A percentile compares a stretch with the other conserved stretches of the same genome.
These are phyloP conservation scores for Martiniozyma asiatica DNA, from an alignment of 1,139 yeast genomes.

Conservation along the genomic window DNA sequence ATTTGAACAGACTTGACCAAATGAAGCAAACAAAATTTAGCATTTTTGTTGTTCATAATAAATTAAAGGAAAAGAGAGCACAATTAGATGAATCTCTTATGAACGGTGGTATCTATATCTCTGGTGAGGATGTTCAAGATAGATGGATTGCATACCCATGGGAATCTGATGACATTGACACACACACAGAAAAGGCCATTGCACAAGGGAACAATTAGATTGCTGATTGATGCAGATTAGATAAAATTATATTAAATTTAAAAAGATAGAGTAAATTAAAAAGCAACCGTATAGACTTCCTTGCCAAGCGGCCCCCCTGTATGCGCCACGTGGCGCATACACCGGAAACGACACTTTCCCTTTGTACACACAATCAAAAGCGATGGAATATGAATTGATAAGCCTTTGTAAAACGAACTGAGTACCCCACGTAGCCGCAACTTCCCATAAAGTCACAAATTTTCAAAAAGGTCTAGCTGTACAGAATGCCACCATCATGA, in stretches of 20 bases:
- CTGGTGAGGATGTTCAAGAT: slow-evolving; percentile 43
- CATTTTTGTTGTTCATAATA: slow-evolving; percentile 48
- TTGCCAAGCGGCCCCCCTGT: too few species aligned
- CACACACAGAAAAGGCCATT: slow-evolving; percentile 29
- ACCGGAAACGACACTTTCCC: too few species aligned
- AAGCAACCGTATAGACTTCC: too few species aligned
- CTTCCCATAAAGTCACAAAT: too few species aligned
- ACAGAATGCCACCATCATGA: slow-evolving; percentile 22
- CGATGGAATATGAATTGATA: too few species aligned
- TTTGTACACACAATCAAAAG: too few species aligned
- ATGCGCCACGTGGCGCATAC: too few species aligned
- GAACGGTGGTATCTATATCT: slow-evolving; percentile 36
- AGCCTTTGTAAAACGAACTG: too few species aligned
- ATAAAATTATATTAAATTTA: slow-evolving; percentile 1
- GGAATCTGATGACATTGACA: slow-evolving; percentile 43
- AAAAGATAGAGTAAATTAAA: too few species aligned
- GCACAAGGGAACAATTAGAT: slow-evolving; percentile 27
- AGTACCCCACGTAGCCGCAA: too few species aligned
- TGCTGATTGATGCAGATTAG: not conserved
- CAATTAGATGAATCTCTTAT: slow-evolving; percentile 35
- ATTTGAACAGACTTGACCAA: slow-evolving; percentile 24
- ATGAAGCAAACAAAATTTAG: slow-evolving; percentile 34
- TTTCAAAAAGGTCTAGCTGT: too few species aligned
- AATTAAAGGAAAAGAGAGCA: slow-evolving; percentile 44
- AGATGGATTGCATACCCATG: slow-evolving; percentile 56